Evolutionary conservation across 1,139 yeast species (phyloP), one percentile per base, ranked within the genome.

Genomic region (Saccharomyces hybrid): DNA sequence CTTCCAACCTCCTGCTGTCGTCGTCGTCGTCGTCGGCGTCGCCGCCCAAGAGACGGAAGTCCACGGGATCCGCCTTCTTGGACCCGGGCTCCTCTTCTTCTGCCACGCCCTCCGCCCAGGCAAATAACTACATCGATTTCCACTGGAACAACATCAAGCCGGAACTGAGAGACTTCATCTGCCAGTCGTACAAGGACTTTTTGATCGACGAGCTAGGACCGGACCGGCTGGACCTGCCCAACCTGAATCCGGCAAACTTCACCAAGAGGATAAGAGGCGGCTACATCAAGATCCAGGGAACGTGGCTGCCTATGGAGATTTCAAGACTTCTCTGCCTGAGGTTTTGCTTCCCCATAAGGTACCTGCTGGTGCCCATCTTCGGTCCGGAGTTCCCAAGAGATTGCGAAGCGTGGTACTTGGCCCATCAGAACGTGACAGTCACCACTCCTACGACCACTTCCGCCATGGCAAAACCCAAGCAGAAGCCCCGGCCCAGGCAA

Each of bases 231-330:
- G 52, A 57, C 14, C 44, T 59, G 11, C 53, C 56, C 27, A 44
- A 52, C 20, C 52, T 55, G 26, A 51, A 54, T 11, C 52, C 58
- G 20, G 32, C 59, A 25, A 74, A 74, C 31, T 80, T 80, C 81
- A 83, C 34, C 34, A 81, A 83, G 62, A 78, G 97, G 51, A 89
- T 90, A 23, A 75, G 97, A 54, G 98, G 98, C 49, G 98, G 97
- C 2, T 88, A 84, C 64, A 78, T 91, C 62, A 90, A 89, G 74
- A 88, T 91, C 63, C 98, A 91, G 73, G 98, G 98, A 1, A 89
- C 97, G 4, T 91, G 97, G 97, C 73, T 90, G 47, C 95, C 97
- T 1, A 86, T 74, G 67, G 78, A 78, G 14, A 75, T 87, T 51
- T 91, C 95, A 49, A 78, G 77, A 60, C 73, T 80, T 31, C 74